Conservation (phyloP, 2,329 filamentous ascomycete species). For the Chaetothyriales sp. region DNA sequence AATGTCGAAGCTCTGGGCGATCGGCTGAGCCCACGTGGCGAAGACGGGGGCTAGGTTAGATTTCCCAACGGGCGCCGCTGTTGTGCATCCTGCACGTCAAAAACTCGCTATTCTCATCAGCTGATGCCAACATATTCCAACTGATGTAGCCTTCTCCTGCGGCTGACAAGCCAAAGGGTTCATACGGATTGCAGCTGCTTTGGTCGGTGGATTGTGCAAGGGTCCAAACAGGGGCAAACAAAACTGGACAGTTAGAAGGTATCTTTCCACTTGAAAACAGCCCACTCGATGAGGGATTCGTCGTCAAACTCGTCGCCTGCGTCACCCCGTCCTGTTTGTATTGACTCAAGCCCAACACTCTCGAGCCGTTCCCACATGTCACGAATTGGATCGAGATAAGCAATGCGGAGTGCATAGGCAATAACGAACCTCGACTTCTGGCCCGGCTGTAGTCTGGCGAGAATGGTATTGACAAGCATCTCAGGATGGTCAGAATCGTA, state of each 20-base stretch:
- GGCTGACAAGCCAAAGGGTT: too few species aligned
- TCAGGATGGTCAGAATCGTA: constrained; percentile 31
- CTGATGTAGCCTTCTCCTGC: too few species aligned
- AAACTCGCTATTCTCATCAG: too few species aligned
- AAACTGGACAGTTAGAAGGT: neutral
- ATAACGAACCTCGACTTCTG: constrained; percentile 24
- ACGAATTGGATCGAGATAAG: constrained; percentile 31
- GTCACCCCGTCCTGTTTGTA: constrained; percentile 33
- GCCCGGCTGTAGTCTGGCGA: constrained; percentile 23
- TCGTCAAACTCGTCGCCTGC: constrained; percentile 34
- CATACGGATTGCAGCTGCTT: too few species aligned
- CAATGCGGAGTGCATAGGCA: constrained; percentile 28
- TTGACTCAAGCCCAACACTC: constrained; percentile 23
- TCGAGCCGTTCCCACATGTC: constrained; percentile 30
- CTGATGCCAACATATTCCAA: too few species aligned
- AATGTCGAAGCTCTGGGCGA: too few species aligned
- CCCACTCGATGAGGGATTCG: constrained; percentile 35
- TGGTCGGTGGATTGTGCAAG: too few species aligned
- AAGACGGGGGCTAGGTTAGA: too few species aligned
- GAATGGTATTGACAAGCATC: constrained; percentile 25
- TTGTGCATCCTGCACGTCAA: too few species aligned
- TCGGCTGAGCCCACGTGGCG: too few species aligned
- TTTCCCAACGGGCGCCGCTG: too few species aligned
- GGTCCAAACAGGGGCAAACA: too few species aligned
- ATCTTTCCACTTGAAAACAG: constrained; percentile 32